Evolutionary conservation across 495 filamentous ascomycete genomes (phyloP).

Genomic region (Margaritispora aquatica): DNA sequence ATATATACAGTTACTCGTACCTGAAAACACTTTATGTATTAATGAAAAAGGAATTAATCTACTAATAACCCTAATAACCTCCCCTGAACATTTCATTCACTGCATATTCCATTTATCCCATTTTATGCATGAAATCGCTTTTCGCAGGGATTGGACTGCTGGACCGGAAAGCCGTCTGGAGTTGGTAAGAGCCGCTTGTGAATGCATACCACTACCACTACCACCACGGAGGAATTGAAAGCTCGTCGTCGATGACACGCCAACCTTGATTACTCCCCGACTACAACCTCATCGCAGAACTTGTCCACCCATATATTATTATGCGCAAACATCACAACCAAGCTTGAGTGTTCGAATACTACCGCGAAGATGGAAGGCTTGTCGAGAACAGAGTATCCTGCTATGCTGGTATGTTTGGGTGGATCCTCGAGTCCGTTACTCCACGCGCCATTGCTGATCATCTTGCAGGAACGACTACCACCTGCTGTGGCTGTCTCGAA

Average conservation of each 20-base stretch:
- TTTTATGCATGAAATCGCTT: constrained; percentile 3
- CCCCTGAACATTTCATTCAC: neutral
- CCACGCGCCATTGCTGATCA: constrained; percentile 12
- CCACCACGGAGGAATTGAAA: constrained; percentile 1
- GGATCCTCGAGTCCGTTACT: constrained; percentile 2
- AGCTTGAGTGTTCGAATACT: constrained; percentile 6
- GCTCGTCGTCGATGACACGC: neutral
- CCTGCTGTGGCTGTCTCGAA: constrained; percentile 79
- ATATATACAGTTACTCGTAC: no score
- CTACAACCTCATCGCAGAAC: neutral
- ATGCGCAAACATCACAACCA: constrained; percentile 10
- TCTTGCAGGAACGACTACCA: constrained; percentile 65
- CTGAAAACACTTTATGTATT: no score
- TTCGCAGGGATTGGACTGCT: constrained; percentile 4
- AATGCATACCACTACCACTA: neutral
- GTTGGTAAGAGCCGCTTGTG: constrained; percentile 6
- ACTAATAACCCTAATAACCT: neutral
- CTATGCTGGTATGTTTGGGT: constrained; percentile 72
- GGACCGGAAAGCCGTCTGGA: constrained; percentile 2
- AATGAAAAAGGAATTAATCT: neutral
- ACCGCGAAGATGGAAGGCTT: constrained; percentile 55
- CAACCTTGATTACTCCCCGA: neutral
- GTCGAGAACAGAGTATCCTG: constrained; percentile 89
- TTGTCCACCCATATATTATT: constrained; percentile 12
- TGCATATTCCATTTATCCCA: constrained; percentile 1